Evolutionary conservation across 2,329 filamentous ascomycete genomes (phyloP).

Genomic region (Cladophialophora bantiana): DNA sequence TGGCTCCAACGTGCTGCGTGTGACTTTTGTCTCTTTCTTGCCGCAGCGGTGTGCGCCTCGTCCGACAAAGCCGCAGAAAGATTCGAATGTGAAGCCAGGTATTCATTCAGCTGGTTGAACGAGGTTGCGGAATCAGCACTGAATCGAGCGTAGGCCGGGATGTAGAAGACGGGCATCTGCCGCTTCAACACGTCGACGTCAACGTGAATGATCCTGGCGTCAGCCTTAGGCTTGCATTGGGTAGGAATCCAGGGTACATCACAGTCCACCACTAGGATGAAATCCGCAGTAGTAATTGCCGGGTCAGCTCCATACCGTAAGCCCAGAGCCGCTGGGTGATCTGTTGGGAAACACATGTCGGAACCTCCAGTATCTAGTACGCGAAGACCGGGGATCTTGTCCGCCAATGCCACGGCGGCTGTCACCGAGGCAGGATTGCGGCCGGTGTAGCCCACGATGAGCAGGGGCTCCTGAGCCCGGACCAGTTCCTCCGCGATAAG

Average conservation of each 20-base stretch:
- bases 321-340: conserved; percentile 67
- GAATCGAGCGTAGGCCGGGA: conserved; percentile 70
- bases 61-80: conserved; percentile 51
- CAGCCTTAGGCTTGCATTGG: conserved; percentile 64
- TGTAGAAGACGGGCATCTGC: conserved; percentile 76
- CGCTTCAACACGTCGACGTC: conserved; percentile 74
- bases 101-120: conserved; percentile 71
- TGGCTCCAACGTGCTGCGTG: conserved; percentile 66
- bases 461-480: conserved; percentile 56
- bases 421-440: conserved; percentile 53
- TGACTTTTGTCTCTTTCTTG: conserved; percentile 54
- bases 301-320: conserved; percentile 77
- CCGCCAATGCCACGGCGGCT: conserved; percentile 56
- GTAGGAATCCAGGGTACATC: conserved; percentile 96
- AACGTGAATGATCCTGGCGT: conserved; percentile 68
- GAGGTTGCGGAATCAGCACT: conserved; percentile 70
- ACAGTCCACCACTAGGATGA: conserved; percentile 84
- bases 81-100: conserved; percentile 59
- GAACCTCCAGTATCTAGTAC: conserved; percentile 61
- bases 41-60: conserved; percentile 45
- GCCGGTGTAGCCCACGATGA: conserved; percentile 60
- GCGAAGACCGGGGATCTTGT: conserved; percentile 56
- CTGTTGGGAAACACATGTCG: conserved; percentile 59
- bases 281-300: conserved; percentile 76
- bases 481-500: conserved; percentile 54